Percentiles rank a stretch among this genome's conserved stretches.
These are phyloP conservation scores for Przewalskia tangutica DNA, from an alignment of 257 asterid species.

Conservation along the genomic window DNA sequence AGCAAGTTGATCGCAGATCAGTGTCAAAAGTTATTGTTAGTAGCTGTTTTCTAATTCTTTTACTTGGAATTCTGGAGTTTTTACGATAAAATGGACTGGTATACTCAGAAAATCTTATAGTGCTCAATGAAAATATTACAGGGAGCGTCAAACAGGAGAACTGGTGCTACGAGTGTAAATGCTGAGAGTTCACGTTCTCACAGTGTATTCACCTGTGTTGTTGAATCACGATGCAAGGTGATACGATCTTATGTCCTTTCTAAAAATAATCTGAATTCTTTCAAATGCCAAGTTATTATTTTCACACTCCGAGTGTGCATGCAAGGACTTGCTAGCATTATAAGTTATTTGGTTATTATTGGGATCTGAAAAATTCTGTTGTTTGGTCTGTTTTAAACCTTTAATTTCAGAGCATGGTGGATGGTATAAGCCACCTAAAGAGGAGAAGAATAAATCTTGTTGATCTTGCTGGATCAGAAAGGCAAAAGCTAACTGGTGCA, in stretches of 20 bases:
- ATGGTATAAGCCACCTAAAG: constrained; percentile 77
- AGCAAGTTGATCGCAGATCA: background rate
- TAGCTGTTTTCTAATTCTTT: background rate
- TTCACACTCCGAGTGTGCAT: background rate
- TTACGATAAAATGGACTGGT: background rate
- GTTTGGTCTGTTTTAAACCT: constrained; percentile 4
- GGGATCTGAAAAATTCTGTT: background rate
- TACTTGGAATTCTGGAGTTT: background rate
- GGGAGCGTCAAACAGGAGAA: constrained; percentile 92
- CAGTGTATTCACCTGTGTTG: constrained; percentile 93
- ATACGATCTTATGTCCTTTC: constrained; percentile 3
- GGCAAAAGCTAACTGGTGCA: constrained; percentile 98
- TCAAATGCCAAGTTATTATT: background rate
- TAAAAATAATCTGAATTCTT: background rate
- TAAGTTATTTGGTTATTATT: background rate
- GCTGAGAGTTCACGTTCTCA: constrained; percentile 99
- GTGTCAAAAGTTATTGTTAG: background rate
- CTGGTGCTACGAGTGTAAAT: constrained; percentile 82
- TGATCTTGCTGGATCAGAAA: constrained; percentile 99
- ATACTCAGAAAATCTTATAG: background rate
- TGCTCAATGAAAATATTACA: constrained; percentile 20
- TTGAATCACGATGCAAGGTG: constrained; percentile 98
- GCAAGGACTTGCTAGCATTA: background rate
- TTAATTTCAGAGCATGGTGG: constrained; percentile 60
- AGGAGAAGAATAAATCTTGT: constrained; percentile 93